A percentile compares a stretch with the other conserved stretches of the same genome.
Conservation (phyloP, 257 asterid species). For the Solanum sejunctum region DNA sequence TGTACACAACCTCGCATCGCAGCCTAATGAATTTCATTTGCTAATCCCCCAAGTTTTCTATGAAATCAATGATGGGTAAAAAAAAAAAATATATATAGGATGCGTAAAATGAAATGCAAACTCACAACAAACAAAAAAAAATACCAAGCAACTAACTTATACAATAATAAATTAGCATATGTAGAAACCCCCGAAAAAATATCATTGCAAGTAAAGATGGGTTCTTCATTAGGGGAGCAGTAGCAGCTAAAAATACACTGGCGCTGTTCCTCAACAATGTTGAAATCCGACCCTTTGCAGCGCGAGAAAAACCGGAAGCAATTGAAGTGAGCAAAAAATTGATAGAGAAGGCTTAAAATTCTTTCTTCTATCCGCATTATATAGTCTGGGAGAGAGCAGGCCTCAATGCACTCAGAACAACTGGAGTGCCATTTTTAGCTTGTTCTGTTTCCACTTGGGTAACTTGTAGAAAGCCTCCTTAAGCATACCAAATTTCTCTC, state of each 20-base stretch:
- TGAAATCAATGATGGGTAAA: constrained; percentile 10
- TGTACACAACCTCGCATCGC: constrained; percentile 43
- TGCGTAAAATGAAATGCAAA: constrained; percentile 13
- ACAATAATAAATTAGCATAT: background rate
- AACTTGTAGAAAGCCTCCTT: constrained; percentile 71
- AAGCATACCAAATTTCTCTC: constrained; percentile 65
- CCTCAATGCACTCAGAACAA: constrained; percentile 36
- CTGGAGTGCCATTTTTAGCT: constrained; percentile 84
- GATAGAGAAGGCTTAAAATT: constrained; percentile 15
- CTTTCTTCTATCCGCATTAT: constrained; percentile 13
- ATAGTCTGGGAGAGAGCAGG: constrained; percentile 5
- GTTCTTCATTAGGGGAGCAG: constrained; percentile 30
- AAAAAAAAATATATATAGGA: background rate
- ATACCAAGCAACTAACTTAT: constrained; percentile 28
- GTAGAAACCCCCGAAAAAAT: constrained; percentile 6
- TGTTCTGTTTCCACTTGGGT: constrained; percentile 99
- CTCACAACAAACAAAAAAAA: constrained; percentile 66
- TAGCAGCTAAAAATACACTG: constrained; percentile 59
- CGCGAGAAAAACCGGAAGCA: constrained; percentile 3
- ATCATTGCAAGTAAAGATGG: constrained; percentile 12
- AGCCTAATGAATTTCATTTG: constrained; percentile 27
- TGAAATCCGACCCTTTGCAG: constrained; percentile 10
- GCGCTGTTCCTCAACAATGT: constrained; percentile 29
- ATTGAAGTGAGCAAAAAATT: background rate
- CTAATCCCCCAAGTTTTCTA: constrained; percentile 28